A percentile compares a stretch with the other conserved stretches of the same genome.
Evolutionary conservation across 1,284 basidiomycete genomes (phyloP).

Genomic region (Peniophora sp.): DNA sequence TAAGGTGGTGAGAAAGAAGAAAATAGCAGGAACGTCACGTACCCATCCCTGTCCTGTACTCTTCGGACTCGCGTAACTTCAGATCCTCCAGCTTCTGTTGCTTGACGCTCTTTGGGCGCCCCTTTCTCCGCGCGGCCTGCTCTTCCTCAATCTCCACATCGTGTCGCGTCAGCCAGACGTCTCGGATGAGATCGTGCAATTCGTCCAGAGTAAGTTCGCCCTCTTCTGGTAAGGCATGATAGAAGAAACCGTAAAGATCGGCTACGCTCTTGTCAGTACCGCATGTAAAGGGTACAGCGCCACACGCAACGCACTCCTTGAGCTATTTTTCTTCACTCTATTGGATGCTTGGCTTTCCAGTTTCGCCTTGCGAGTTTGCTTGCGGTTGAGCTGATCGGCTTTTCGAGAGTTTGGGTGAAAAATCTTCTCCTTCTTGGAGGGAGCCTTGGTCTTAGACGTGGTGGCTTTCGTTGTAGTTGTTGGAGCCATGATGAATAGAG

Average conservation of each 20-base stretch:
- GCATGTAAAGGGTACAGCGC: neutral
- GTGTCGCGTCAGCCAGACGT: conserved; percentile 70
- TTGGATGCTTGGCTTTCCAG: conserved; percentile 50
- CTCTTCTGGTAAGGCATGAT: conserved; percentile 61
- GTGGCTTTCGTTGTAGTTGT: conserved; percentile 23
- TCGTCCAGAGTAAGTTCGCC: conserved; percentile 53
- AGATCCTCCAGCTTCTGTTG: conserved; percentile 69
- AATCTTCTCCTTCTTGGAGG: conserved; percentile 61
- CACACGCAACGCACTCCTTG: conserved; percentile 35
- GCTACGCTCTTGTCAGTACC: conserved; percentile 29
- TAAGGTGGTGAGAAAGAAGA: conserved; percentile 4
- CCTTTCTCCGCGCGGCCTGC: conserved; percentile 56
- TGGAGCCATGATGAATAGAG: neutral
- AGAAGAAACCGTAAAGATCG: conserved; percentile 77
- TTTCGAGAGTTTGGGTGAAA: conserved; percentile 78
- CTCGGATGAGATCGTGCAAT: conserved; percentile 58
- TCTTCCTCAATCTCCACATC: conserved; percentile 66
- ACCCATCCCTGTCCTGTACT: conserved; percentile 83
- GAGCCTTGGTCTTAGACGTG: conserved; percentile 10
- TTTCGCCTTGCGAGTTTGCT: conserved; percentile 66
- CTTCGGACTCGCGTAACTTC: conserved; percentile 58
- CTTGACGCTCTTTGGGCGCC: conserved; percentile 69
- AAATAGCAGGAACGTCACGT: conserved; percentile 19
- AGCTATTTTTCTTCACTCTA: conserved; percentile 46
- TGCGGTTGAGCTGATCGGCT: conserved; percentile 72